Conservation (phyloP, 2,329 filamentous ascomycete genomes). For the Dothiorella sarmentorum region DNA sequence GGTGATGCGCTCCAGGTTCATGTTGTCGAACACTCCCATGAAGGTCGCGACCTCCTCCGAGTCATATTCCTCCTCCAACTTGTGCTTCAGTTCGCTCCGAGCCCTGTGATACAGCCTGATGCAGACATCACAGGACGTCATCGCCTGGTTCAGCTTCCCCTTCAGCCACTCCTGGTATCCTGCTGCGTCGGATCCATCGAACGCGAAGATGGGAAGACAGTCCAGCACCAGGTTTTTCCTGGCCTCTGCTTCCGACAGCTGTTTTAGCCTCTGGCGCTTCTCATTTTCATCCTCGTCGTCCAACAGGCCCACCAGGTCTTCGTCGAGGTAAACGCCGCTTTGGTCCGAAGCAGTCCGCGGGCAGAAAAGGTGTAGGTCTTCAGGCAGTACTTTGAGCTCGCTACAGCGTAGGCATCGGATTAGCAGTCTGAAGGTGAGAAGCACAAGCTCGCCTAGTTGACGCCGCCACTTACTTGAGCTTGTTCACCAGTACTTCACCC, state of each 20-base stretch:
- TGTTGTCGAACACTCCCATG: constrained; percentile 43
- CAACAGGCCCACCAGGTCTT: constrained; percentile 39
- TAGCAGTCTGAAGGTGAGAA: background rate
- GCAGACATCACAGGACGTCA: constrained; percentile 49
- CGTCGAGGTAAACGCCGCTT: constrained; percentile 40
- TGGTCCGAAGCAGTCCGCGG: constrained; percentile 39
- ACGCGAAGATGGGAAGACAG: constrained; percentile 46
- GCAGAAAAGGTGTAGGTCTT: constrained; percentile 48
- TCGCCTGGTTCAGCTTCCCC: constrained; percentile 38
- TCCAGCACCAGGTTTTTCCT: constrained; percentile 42
- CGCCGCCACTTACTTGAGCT: constrained; percentile 12
- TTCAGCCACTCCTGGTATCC: constrained; percentile 42
- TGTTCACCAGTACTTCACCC: constrained; percentile 15
- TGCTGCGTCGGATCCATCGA: constrained; percentile 45
- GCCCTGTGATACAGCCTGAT: constrained; percentile 48
- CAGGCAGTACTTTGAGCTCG: constrained; percentile 36
- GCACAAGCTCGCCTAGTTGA: background rate
- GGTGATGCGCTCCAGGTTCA: constrained; percentile 45
- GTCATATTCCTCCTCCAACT: constrained; percentile 43
- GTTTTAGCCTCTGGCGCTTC: constrained; percentile 29
- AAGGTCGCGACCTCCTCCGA: constrained; percentile 44
- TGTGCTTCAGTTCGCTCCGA: constrained; percentile 38
- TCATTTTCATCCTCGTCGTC: constrained; percentile 28
- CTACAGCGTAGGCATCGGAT: constrained; percentile 22
- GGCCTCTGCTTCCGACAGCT: constrained; percentile 38